These are phyloP conservation scores for Setaria italica DNA, from an alignment of 202 grass and related monocot genomes.

Conservation along the genomic window DNA sequence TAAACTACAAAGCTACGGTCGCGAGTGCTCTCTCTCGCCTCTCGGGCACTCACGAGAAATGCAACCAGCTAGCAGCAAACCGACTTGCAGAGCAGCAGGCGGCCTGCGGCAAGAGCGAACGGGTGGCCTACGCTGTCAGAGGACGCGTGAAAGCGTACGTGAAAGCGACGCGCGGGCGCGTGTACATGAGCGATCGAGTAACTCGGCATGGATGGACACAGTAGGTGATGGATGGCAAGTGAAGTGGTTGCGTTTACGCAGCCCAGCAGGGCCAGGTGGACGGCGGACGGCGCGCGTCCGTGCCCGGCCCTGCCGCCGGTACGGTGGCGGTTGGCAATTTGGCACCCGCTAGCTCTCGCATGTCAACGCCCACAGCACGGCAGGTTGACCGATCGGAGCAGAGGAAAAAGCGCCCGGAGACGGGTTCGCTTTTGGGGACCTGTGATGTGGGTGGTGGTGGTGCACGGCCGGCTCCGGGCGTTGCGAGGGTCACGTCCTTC, in stretches of 20 bases:
- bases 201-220: neutral
- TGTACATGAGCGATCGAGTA: neutral
- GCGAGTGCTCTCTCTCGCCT: neutral
- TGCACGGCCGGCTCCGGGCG: neutral
- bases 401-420: neutral
- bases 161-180: neutral
- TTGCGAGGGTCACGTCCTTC: conserved; percentile 13
- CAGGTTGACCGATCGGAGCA: neutral
- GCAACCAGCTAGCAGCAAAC: neutral
- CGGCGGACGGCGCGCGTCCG: conserved; percentile 11
- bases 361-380: neutral
- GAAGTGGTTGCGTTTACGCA: neutral
- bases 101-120: too few relatives aligned
- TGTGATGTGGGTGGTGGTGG: neutral
- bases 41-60: conserved; percentile 27
- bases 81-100: too few relatives aligned
- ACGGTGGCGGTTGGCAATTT: neutral
- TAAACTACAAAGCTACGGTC: neutral
- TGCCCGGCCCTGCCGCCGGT: neutral
- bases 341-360: neutral
- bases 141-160: too few relatives aligned
- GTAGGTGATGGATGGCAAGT: conserved; percentile 15
- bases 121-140: too few relatives aligned
- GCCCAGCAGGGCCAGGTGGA: neutral
- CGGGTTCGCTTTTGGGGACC: neutral